Evolutionary conservation across 1,284 basidiomycete genomes (phyloP).

Genomic region (Wallemia mellicola): DNA sequence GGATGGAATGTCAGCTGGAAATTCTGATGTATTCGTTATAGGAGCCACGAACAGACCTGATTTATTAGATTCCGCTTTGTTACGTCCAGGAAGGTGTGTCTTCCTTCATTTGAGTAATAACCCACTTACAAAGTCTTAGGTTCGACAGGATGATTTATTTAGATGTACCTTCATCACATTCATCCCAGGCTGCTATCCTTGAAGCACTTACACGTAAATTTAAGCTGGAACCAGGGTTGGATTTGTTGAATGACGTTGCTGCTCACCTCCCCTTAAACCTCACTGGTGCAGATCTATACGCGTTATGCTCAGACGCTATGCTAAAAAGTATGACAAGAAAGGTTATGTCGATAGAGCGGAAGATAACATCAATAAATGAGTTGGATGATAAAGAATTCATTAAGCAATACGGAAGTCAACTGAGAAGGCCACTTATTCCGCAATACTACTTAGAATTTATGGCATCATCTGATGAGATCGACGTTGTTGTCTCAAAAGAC

Average conservation of each 20-base stretch:
- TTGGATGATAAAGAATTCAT: neutral
- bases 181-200: slow-evolving; percentile 60
- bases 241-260: slow-evolving; percentile 31
- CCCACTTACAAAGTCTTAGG: slow-evolving; percentile 23
- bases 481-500: slow-evolving; percentile 35
- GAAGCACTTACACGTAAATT: slow-evolving; percentile 81
- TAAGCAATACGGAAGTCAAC: slow-evolving; percentile 7
- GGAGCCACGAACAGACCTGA: slow-evolving; percentile 98
- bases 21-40: slow-evolving; percentile 95
- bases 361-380: slow-evolving; percentile 23
- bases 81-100: slow-evolving; percentile 63
- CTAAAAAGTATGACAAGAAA: slow-evolving; percentile 78
- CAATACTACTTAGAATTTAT: slow-evolving; percentile 81
- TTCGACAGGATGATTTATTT: slow-evolving; percentile 96
- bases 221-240: slow-evolving; percentile 37
- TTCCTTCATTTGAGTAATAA: slow-evolving; percentile 20
- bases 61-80: slow-evolving; percentile 95
- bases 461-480: slow-evolving; percentile 37
- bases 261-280: slow-evolving; percentile 66
- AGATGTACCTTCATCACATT: slow-evolving; percentile 63
- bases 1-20: slow-evolving; percentile 99
- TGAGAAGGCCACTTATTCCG: slow-evolving; percentile 47
- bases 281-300: slow-evolving; percentile 94
- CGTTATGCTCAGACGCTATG: slow-evolving; percentile 84
- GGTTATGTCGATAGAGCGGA: slow-evolving; percentile 43